Conservation (phyloP, 108 stramenopile genomes). For the Mayamaea pseudoterrestris region DNA sequence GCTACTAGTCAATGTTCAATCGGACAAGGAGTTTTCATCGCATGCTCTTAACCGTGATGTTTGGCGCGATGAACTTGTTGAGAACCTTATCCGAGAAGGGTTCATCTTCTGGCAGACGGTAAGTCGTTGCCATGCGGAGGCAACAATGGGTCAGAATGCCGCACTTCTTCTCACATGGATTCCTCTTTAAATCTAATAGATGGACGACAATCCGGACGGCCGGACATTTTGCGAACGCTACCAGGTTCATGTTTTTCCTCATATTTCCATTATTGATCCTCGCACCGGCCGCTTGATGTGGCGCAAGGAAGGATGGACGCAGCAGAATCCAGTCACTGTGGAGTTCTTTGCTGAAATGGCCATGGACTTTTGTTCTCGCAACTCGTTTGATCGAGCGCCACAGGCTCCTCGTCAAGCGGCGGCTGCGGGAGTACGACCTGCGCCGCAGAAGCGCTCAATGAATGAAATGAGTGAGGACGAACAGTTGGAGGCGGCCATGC, state of each 20-base stretch:
- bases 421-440: constrained; percentile 3
- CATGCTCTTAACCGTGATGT: constrained; percentile 94
- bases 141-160: not conserved
- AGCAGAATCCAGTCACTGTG: constrained; percentile 67
- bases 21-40: constrained; percentile 75
- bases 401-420: constrained; percentile 18
- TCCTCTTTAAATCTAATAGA: constrained; percentile 13
- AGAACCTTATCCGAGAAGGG: constrained; percentile 80
- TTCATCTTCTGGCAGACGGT: constrained; percentile 92
- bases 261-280: constrained; percentile 87
- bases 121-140: constrained; percentile 13
- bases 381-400: constrained; percentile 75
- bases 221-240: constrained; percentile 70
- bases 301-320: constrained; percentile 84
- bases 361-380: constrained; percentile 79
- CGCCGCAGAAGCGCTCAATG: constrained; percentile 18
- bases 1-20: constrained; percentile 87
- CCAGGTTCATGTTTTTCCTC: constrained; percentile 72
- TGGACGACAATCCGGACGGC: constrained; percentile 57
- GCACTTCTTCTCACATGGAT: not conserved
- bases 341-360: constrained; percentile 70
- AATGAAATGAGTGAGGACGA: constrained; percentile 62
- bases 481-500: constrained; percentile 78
- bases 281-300: constrained; percentile 78
- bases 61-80: constrained; percentile 91